Evolutionary conservation across 768 basidiomycete genomes (phyloP).

Genomic region (Phylloporus arenicola): DNA sequence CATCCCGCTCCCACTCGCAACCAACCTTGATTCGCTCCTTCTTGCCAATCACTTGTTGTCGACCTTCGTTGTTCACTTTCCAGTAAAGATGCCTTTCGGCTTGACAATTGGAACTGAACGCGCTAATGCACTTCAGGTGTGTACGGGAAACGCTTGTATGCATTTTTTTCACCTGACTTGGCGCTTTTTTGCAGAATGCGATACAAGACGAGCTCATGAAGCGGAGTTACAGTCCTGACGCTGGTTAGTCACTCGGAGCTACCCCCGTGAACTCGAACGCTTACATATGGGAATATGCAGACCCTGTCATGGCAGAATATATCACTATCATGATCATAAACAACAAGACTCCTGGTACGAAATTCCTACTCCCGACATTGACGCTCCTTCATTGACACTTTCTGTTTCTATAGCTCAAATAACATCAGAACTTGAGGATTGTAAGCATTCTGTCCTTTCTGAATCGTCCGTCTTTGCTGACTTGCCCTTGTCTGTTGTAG

Average conservation of each 20-base stretch:
- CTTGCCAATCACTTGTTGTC: slow-evolving; percentile 25
- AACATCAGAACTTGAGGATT: slow-evolving; percentile 79
- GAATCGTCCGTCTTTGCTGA: slow-evolving; percentile 10
- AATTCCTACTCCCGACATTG: not conserved
- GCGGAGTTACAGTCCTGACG: slow-evolving; percentile 68
- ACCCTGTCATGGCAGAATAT: slow-evolving; percentile 90
- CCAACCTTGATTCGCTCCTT: slow-evolving; percentile 21
- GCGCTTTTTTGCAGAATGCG: slow-evolving; percentile 46
- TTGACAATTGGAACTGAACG: slow-evolving; percentile 77
- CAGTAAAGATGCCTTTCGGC: slow-evolving; percentile 57
- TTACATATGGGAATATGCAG: slow-evolving; percentile 32
- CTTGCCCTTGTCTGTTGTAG: slow-evolving; percentile 21
- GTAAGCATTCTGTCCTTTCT: slow-evolving; percentile 34
- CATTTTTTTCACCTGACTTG: slow-evolving; percentile 14
- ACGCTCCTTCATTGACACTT: slow-evolving; percentile 3
- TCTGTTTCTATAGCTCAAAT: slow-evolving; percentile 59
- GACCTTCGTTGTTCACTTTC: slow-evolving; percentile 18
- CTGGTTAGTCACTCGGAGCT: slow-evolving; percentile 44
- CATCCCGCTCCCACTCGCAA: slow-evolving; percentile 13
- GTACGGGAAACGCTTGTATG: slow-evolving; percentile 11
- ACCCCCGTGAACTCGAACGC: slow-evolving; percentile 4
- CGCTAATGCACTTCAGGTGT: slow-evolving; percentile 63
- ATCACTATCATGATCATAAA: slow-evolving; percentile 95
- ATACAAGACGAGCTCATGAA: slow-evolving; percentile 78
- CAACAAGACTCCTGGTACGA: slow-evolving; percentile 69